Conservation (phyloP, 2,329 filamentous ascomycete species). For the Aureobasidium sp. region DNA sequence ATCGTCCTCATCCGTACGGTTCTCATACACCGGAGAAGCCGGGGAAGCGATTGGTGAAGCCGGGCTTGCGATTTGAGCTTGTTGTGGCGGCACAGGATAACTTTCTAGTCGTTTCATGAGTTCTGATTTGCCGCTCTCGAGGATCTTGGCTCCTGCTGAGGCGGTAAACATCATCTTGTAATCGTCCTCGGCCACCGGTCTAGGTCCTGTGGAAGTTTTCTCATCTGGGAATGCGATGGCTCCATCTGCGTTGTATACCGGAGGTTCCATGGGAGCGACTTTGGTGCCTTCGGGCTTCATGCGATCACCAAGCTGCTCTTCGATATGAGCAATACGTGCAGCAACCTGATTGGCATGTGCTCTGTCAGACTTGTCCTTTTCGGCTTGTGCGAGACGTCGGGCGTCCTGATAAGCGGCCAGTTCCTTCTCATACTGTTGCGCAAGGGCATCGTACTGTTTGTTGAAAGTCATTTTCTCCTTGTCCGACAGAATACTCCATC, state of each 20-base stretch:
- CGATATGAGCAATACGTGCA: constrained; percentile 21
- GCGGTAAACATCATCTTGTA: constrained; percentile 42
- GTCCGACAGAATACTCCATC: constrained; percentile 10
- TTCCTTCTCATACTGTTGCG: constrained; percentile 12
- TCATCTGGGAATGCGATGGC: constrained; percentile 17
- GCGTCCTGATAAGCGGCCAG: constrained; percentile 11
- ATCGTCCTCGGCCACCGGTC: constrained; percentile 32
- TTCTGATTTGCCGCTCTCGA: constrained; percentile 42
- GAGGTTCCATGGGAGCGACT: constrained; percentile 19
- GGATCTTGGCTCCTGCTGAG: constrained; percentile 39
- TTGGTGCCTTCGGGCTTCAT: constrained; percentile 19
- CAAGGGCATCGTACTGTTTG: constrained; percentile 9
- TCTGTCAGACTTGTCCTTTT: constrained; percentile 7
- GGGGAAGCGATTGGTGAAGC: constrained; percentile 25
- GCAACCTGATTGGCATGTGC: constrained; percentile 9
- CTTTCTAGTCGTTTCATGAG: constrained; percentile 42
- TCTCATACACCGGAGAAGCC: constrained; percentile 12
- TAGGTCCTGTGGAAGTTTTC: constrained; percentile 12
- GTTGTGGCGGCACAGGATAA: constrained; percentile 22
- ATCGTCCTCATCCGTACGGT: constrained; percentile 11
- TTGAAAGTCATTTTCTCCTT: constrained; percentile 6
- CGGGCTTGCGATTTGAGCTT: constrained; percentile 15
- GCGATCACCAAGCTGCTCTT: constrained; percentile 23
- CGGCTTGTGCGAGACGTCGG: constrained; percentile 3
- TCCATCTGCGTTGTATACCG: constrained; percentile 21